Conservation (phyloP, 2,329 filamentous ascomycete species). For the Leptosphaerulina australis region DNA sequence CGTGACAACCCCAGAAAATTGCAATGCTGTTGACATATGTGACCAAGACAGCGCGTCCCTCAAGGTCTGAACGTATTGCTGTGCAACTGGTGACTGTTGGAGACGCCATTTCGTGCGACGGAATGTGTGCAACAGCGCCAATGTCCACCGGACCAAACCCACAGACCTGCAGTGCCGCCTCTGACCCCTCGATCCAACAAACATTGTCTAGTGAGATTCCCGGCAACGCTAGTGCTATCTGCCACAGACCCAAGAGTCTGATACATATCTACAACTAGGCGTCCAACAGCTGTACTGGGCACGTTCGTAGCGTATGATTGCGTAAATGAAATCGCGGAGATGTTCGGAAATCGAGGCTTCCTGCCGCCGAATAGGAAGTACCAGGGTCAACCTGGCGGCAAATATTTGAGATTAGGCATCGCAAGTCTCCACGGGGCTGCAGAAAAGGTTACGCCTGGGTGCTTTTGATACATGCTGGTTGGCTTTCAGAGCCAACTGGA, state of each 20-base stretch:
- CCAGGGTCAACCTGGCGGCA: constrained; percentile 10
- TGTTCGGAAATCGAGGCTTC: constrained; percentile 28
- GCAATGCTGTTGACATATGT: constrained; percentile 7
- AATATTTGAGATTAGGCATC: constrained; percentile 14
- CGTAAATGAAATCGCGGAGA: constrained; percentile 27
- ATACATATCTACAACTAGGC: constrained; percentile 24
- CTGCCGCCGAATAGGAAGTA: constrained; percentile 2
- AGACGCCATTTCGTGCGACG: constrained; percentile 5
- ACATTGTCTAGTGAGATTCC: constrained; percentile 2
- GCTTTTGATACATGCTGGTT: constrained; percentile 24
- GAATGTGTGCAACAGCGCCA: constrained; percentile 24
- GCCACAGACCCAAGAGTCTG: background rate
- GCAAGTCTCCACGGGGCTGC: constrained; percentile 26
- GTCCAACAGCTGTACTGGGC: constrained; percentile 26
- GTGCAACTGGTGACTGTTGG: constrained; percentile 6
- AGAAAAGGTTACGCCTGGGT: constrained; percentile 8
- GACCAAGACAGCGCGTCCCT: constrained; percentile 8
- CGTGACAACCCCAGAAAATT: background rate
- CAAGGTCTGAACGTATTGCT: constrained; percentile 2
- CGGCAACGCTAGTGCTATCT: background rate
- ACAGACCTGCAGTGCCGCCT: background rate
- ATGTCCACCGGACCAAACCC: constrained; percentile 5
- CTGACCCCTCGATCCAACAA: background rate
- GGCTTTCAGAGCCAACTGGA: constrained; percentile 36
- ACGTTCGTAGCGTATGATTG: constrained; percentile 20